Conservation (phyloP, 352 stramenopile species). For the Phytophthora cactorum region DNA sequence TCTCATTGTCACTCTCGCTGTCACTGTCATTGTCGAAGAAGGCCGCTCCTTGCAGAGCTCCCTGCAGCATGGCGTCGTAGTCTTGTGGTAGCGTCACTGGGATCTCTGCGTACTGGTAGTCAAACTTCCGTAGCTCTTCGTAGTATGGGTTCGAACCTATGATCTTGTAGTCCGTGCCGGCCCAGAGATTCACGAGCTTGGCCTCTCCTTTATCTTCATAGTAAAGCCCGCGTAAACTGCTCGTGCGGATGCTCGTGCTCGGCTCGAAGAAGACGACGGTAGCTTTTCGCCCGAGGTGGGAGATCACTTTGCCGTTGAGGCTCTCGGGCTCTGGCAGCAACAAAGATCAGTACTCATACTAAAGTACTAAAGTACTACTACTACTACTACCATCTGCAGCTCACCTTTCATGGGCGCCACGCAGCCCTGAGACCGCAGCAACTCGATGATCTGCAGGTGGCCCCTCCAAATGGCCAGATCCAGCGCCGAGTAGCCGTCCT, state of each 20-base stretch:
- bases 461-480: slow-evolving; percentile 85
- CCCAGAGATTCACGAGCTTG: slow-evolving; percentile 85
- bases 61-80: slow-evolving; percentile 74
- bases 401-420: slow-evolving; percentile 85
- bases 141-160: slow-evolving; percentile 74
- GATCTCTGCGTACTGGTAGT: slow-evolving; percentile 79
- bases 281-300: slow-evolving; percentile 69
- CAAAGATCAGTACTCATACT: slow-evolving; percentile 6
- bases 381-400: not conserved
- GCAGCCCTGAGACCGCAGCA: slow-evolving; percentile 79
- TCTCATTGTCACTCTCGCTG: slow-evolving; percentile 80
- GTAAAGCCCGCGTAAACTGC: slow-evolving; percentile 77
- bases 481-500: slow-evolving; percentile 85
- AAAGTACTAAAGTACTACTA: not conserved
- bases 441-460: slow-evolving; percentile 84
- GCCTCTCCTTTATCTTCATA: slow-evolving; percentile 80
- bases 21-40: slow-evolving; percentile 88
- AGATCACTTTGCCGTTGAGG: slow-evolving; percentile 78
- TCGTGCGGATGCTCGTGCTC: slow-evolving; percentile 75
- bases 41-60: slow-evolving; percentile 70
- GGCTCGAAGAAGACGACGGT: slow-evolving; percentile 87
- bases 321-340: slow-evolving; percentile 67
- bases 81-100: slow-evolving; percentile 44
- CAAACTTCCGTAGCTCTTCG: slow-evolving; percentile 71
- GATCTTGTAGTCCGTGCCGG: slow-evolving; percentile 86